phyloP scores from a whole-genome alignment of 208 protist species.

The Pavlovales sp. region DNA sequence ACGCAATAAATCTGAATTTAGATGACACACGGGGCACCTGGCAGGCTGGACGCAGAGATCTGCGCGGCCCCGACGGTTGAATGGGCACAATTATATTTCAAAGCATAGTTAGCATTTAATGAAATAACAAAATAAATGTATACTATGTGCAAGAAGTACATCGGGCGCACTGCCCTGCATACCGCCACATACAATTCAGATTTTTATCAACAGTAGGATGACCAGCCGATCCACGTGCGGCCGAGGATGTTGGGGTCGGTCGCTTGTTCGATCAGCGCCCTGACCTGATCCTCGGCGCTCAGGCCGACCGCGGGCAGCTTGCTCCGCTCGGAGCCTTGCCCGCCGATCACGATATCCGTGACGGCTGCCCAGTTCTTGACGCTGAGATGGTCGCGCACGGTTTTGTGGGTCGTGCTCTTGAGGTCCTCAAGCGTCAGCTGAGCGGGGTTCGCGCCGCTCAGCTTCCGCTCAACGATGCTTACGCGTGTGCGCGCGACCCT shows the following conservation, averaged over 20 bases:
- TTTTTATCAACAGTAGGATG: slow-evolving; percentile 1
- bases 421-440: background rate
- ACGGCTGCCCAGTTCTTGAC: background rate
- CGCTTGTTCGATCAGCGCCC: slow-evolving; percentile 27
- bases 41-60: too few relatives aligned
- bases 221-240: slow-evolving; percentile 29
- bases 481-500: background rate
- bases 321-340: background rate
- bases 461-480: background rate
- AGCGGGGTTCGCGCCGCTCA: slow-evolving; percentile 6
- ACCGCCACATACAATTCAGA: background rate
- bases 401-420: too few relatives aligned
- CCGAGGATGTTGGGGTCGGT: slow-evolving; percentile 40
- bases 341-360: background rate
- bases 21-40: too few relatives aligned
- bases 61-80: too few relatives aligned
- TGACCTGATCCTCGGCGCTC: slow-evolving; percentile 6
- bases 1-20: too few relatives aligned
- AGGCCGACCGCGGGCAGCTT: background rate
- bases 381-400: background rate
- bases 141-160: too few relatives aligned
- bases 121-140: too few relatives aligned
- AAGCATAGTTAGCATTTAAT: too few relatives aligned
- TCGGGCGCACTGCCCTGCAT: too few relatives aligned
- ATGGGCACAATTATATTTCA: too few relatives aligned